A percentile compares a stretch with the other conserved stretches of the same genome.
phyloP scores from a whole-genome alignment of 2,329 filamentous ascomycete genomes.

The Graphilbum ipis-grandicollis region DNA sequence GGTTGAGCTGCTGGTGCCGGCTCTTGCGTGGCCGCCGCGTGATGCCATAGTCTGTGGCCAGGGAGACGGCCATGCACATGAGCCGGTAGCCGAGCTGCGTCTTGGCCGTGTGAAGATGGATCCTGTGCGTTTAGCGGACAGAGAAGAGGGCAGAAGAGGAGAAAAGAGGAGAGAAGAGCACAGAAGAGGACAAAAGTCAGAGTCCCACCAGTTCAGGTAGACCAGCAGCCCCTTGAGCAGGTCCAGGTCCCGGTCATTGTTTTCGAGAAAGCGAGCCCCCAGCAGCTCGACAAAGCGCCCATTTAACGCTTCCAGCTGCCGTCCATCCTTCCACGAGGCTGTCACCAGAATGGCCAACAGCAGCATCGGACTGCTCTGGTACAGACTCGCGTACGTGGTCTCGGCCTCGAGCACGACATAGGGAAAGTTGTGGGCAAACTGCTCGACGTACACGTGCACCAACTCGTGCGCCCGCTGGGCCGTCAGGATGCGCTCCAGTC shows the following conservation, averaged over 20 bases:
- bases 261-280: background rate
- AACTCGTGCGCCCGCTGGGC: no score
- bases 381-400: background rate
- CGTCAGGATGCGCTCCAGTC: background rate
- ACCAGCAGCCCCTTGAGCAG: slow-evolving; percentile 1
- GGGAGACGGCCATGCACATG: slow-evolving; percentile 1
- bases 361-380: background rate
- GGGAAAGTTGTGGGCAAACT: background rate
- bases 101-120: background rate
- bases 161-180: no score
- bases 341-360: slow-evolving; percentile 1
- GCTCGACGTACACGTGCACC: background rate
- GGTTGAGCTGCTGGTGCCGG: slow-evolving; percentile 2
- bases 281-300: background rate
- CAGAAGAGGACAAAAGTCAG: no score
- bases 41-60: slow-evolving; percentile 3
- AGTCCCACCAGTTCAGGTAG: slow-evolving; percentile 2
- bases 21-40: slow-evolving; percentile 2
- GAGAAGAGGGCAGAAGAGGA: no score
- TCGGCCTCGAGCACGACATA: slow-evolving; percentile 1
- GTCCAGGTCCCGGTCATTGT: slow-evolving; percentile 1
- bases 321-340: background rate
- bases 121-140: no score
- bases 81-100: slow-evolving; percentile 1
- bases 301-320: background rate